Evolutionary conservation across 495 filamentous ascomycete species (phyloP).

Genomic region (Penicillium flavigenum): DNA sequence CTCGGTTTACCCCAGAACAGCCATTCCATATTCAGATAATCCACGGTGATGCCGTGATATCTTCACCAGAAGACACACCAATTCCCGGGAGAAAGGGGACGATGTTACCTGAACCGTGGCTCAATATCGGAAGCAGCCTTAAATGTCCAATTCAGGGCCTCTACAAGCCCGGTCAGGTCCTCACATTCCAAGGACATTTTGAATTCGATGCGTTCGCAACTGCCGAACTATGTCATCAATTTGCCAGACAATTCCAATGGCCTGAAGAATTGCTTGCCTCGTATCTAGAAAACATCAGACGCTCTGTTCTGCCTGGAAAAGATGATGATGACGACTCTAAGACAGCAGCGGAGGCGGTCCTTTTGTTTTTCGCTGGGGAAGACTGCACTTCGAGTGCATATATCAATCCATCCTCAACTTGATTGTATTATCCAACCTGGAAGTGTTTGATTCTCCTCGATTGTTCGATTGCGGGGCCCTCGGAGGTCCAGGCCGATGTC

Average conservation of each 20-base stretch:
- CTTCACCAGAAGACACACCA: neutral
- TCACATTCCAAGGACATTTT: slow-evolving; percentile 33
- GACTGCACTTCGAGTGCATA: neutral
- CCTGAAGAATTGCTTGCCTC: slow-evolving; percentile 10
- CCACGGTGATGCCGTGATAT: slow-evolving; percentile 30
- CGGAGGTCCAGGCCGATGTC: slow-evolving; percentile 3
- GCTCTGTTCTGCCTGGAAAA: slow-evolving; percentile 12
- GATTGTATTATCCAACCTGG: neutral
- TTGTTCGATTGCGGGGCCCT: neutral
- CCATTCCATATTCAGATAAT: slow-evolving; percentile 27
- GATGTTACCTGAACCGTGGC: slow-evolving; percentile 20
- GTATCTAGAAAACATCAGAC: slow-evolving; percentile 21
- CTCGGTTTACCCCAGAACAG: slow-evolving; percentile 5
- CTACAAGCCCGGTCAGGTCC: slow-evolving; percentile 25
- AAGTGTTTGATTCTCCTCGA: neutral
- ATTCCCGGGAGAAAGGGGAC: neutral
- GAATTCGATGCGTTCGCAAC: slow-evolving; percentile 33
- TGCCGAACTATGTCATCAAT: slow-evolving; percentile 21
- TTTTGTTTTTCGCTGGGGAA: slow-evolving; percentile 28
- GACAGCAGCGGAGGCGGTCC: slow-evolving; percentile 30
- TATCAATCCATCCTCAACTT: neutral
- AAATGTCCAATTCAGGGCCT: slow-evolving; percentile 33
- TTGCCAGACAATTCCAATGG: slow-evolving; percentile 27
- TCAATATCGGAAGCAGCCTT: slow-evolving; percentile 23
- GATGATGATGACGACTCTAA: slow-evolving; percentile 31